These are phyloP conservation scores for Spathaspora boniae DNA, from an alignment of 805 yeast genomes.

Conservation along the genomic window DNA sequence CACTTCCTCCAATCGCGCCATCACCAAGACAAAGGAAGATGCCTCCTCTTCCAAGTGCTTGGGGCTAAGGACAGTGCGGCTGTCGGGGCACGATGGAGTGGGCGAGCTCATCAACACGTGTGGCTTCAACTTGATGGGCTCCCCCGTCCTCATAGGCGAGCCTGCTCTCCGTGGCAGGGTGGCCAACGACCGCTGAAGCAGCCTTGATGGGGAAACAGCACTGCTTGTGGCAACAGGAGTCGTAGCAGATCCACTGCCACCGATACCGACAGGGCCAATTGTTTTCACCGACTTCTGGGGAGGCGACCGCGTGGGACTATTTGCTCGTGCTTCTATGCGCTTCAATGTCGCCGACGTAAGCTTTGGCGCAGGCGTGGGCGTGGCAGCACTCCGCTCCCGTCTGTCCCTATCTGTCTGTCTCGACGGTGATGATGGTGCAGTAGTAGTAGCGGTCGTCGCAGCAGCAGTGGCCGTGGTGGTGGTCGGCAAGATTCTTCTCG, in stretches of 20 bases:
- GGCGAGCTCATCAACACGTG: slow-evolving; percentile 4
- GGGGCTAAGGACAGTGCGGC: slow-evolving; percentile 1
- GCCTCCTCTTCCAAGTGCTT: slow-evolving; percentile 4
- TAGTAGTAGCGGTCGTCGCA: slow-evolving; percentile 1
- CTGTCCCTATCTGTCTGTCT: slow-evolving; percentile 1
- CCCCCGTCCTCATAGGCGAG: neutral
- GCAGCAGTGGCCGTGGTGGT: neutral
- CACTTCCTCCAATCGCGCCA: slow-evolving; percentile 7
- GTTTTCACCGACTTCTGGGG: too few species aligned
- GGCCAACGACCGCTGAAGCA: too few species aligned
- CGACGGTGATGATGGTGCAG: slow-evolving; percentile 9
- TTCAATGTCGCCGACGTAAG: slow-evolving; percentile 30
- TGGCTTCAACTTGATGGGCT: neutral
- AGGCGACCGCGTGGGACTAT: slow-evolving; percentile 1
- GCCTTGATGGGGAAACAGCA: too few species aligned
- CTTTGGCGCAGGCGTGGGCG: slow-evolving; percentile 19
- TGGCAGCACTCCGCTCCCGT: neutral
- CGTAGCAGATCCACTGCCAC: too few species aligned
- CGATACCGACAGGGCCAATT: too few species aligned
- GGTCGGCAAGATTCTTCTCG: slow-evolving; percentile 28
- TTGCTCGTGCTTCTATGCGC: slow-evolving; percentile 27
- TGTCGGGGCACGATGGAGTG: too few species aligned
- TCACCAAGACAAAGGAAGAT: slow-evolving; percentile 5
- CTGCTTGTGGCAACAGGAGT: too few species aligned
- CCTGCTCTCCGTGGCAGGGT: neutral